These are phyloP conservation scores for Dioszegia aurantiaca DNA, from an alignment of 768 basidiomycete species.

Conservation along the genomic window DNA sequence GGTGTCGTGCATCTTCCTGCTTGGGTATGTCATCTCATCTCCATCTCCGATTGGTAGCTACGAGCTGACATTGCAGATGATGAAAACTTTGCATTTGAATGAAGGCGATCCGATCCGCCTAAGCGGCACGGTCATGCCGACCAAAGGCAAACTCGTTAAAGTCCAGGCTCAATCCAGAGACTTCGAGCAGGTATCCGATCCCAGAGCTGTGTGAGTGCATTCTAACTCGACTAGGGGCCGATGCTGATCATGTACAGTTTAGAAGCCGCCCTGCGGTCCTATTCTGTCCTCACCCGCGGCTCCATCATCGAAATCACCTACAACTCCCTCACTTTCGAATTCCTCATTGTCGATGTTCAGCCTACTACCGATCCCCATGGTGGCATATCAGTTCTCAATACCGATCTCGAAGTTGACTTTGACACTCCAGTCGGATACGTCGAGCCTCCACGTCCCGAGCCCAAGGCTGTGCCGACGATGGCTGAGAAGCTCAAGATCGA, in stretches of 20 bases:
- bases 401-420: conserved; percentile 97
- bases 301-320: conserved; percentile 99
- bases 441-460: conserved; percentile 83
- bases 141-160: conserved; percentile 94
- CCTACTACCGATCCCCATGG: conserved; percentile 64
- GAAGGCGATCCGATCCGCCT: conserved; percentile 96
- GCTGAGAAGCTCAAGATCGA: conserved; percentile 96
- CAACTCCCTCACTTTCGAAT: conserved; percentile 89
- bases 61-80: conserved; percentile 63
- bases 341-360: conserved; percentile 81
- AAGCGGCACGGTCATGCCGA: conserved; percentile 73
- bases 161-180: conserved; percentile 91
- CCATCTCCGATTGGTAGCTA: neutral
- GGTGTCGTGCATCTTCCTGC: conserved; percentile 91
- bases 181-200: conserved; percentile 95
- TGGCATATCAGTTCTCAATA: conserved; percentile 87
- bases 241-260: conserved; percentile 59
- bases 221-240: neutral
- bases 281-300: conserved; percentile 83
- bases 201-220: conserved; percentile 81
- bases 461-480: conserved; percentile 82
- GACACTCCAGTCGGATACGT: conserved; percentile 80
- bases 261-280: conserved; percentile 91
- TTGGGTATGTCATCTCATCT: conserved; percentile 59
- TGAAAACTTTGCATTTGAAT: conserved; percentile 86